These are phyloP conservation scores for Trypanosoma platydactyli DNA, from an alignment of 208 protist species.

Conservation along the genomic window DNA sequence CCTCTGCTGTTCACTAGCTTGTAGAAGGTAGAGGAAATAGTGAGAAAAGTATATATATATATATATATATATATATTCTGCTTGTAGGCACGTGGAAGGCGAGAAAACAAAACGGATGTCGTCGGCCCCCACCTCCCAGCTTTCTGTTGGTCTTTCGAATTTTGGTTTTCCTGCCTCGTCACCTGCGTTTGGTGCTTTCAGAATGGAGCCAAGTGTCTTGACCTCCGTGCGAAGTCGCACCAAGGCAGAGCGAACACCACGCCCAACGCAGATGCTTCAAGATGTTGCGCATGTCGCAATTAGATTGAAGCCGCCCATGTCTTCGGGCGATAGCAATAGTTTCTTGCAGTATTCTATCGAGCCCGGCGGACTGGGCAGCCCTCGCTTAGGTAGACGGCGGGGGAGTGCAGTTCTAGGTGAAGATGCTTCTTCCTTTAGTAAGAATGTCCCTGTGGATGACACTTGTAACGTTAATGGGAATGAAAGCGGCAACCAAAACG, in stretches of 20 bases:
- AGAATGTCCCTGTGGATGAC: slow-evolving; percentile 1
- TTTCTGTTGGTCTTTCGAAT: slow-evolving; percentile 6
- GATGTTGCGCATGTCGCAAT: slow-evolving; percentile 30
- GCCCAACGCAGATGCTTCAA: not conserved
- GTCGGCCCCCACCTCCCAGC: not conserved
- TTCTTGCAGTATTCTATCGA: slow-evolving; percentile 23
- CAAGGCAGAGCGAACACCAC: slow-evolving; percentile 13
- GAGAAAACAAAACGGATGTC: slow-evolving; percentile 6
- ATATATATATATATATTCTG: not conserved
- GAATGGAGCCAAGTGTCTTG: not conserved
- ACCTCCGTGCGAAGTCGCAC: slow-evolving; percentile 5
- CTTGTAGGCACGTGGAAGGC: not conserved
- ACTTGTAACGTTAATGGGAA: not conserved
- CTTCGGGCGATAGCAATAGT: not conserved
- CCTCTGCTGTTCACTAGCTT: too few species aligned
- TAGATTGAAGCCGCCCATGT: slow-evolving; percentile 19
- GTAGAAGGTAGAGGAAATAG: too few species aligned
- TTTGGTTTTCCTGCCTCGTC: not conserved
- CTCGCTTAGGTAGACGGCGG: slow-evolving; percentile 9
- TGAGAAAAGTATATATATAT: too few species aligned
- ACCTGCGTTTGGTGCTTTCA: not conserved
- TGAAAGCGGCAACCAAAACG: not conserved
- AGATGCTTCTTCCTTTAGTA: not conserved
- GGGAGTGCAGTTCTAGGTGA: not conserved
- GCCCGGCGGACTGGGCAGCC: slow-evolving; percentile 9